Conservation (phyloP, 257 asterid genomes). For the Solanum rostratum region DNA sequence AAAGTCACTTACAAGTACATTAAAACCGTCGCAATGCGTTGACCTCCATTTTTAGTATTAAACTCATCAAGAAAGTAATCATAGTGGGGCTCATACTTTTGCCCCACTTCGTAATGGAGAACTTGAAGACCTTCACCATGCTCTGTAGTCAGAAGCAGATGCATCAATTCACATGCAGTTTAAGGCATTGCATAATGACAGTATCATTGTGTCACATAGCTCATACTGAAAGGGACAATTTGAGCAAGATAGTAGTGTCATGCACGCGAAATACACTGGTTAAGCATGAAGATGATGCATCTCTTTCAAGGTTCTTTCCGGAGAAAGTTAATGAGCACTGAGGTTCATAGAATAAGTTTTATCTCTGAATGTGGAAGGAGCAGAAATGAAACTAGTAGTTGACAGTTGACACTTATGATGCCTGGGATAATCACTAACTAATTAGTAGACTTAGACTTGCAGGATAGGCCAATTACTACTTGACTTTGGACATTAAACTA, state of each 20-base stretch:
- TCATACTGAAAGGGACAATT: not conserved
- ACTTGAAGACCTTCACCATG: conserved; percentile 97
- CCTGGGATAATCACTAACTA: not conserved
- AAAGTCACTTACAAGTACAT: conserved; percentile 65
- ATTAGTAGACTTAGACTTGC: not conserved
- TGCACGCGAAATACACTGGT: not conserved
- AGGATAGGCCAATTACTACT: not conserved
- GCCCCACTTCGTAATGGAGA: conserved; percentile 97
- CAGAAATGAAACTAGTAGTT: not conserved
- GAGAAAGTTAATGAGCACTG: not conserved
- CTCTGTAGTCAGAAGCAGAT: conserved; percentile 35
- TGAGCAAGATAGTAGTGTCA: not conserved
- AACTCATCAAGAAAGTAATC: conserved; percentile 86
- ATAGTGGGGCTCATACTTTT: conserved; percentile 88
- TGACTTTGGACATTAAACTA: not conserved
- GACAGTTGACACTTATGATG: not conserved
- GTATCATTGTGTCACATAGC: not conserved
- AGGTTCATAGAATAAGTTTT: not conserved
- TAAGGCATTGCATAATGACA: not conserved
- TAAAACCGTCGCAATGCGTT: conserved; percentile 89
- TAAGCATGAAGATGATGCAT: not conserved
- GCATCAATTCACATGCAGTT: conserved; percentile 1
- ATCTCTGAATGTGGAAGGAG: not conserved
- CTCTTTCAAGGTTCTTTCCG: not conserved
- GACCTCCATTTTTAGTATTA: conserved; percentile 88